These are phyloP conservation scores for Penicillium odoratum DNA, from an alignment of 495 filamentous ascomycete genomes.

Conservation along the genomic window DNA sequence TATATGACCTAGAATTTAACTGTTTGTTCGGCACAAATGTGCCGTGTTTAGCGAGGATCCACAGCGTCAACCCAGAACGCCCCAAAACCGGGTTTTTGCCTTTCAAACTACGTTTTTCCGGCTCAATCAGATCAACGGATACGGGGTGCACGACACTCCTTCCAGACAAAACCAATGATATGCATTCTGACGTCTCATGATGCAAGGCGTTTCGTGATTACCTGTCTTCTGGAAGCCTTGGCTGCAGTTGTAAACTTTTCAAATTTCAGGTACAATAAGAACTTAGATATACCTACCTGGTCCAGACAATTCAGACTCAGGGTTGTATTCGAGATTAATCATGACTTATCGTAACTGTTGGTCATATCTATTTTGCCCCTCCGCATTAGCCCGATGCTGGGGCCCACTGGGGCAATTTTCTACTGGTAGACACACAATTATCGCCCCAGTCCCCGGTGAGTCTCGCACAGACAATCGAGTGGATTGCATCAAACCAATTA, in stretches of 20 bases:
- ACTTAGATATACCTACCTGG: not conserved
- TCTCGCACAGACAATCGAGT: slow-evolving; percentile 21
- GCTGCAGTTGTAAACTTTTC: slow-evolving; percentile 18
- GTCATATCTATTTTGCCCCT: no score
- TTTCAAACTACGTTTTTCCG: not conserved
- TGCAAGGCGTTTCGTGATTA: not conserved
- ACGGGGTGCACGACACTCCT: no score
- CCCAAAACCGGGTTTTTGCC: slow-evolving; percentile 13
- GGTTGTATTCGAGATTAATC: not conserved
- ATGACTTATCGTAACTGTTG: no score
- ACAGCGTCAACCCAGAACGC: no score
- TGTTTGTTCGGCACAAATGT: slow-evolving; percentile 17
- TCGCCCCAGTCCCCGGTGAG: not conserved
- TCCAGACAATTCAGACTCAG: not conserved
- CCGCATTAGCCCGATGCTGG: no score
- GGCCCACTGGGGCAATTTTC: no score
- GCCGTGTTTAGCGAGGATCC: slow-evolving; percentile 1
- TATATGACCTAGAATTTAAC: no score
- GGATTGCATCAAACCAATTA: not conserved
- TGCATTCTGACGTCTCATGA: not conserved
- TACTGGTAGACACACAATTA: no score
- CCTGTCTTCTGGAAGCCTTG: slow-evolving; percentile 26
- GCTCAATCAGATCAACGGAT: not conserved
- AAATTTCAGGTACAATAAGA: not conserved
- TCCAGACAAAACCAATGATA: not conserved